These are phyloP conservation scores for Plasmodium adleri DNA, from an alignment of 169 alveolate genomes.

Conservation along the genomic window DNA sequence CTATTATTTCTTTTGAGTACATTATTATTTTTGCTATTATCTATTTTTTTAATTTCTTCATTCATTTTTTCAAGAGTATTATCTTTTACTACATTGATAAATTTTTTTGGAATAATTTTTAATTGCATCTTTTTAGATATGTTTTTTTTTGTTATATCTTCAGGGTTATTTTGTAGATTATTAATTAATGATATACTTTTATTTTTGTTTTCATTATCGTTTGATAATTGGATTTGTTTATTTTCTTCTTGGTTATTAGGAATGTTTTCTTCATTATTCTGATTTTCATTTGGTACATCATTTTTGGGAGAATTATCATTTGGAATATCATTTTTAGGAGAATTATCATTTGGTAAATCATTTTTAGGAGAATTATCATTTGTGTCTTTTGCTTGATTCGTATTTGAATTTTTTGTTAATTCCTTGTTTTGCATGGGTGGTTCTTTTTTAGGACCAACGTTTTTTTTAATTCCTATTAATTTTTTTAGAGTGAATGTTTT, in stretches of 20 bases:
- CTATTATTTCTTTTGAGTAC: too few species aligned
- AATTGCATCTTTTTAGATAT: slow-evolving; percentile 9
- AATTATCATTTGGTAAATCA: neutral
- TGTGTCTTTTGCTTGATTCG: neutral
- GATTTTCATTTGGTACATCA: neutral
- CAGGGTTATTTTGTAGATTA: neutral
- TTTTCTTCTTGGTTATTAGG: slow-evolving; percentile 8
- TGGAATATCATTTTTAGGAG: neutral
- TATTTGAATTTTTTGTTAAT: neutral
- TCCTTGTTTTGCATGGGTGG: slow-evolving; percentile 14
- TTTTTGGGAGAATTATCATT: neutral
- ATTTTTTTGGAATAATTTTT: slow-evolving; percentile 27
- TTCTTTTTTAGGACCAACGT: slow-evolving; percentile 2
- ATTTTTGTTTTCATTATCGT: neutral
- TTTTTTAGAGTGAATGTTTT: slow-evolving; percentile 44
- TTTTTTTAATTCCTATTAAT: slow-evolving; percentile 23
- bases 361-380: neutral
- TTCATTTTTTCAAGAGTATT: neutral
- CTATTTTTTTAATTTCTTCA: slow-evolving; percentile 11
- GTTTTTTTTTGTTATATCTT: slow-evolving; percentile 10
- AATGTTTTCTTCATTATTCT: neutral
- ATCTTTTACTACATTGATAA: slow-evolving; percentile 8
- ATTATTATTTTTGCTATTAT: neutral
- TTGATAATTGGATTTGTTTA: neutral
- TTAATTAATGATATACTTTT: neutral